Percentiles rank a stretch among this genome's conserved stretches.
phyloP scores from a whole-genome alignment of 1,139 yeast species.

The Diutina scorzettiae region DNA sequence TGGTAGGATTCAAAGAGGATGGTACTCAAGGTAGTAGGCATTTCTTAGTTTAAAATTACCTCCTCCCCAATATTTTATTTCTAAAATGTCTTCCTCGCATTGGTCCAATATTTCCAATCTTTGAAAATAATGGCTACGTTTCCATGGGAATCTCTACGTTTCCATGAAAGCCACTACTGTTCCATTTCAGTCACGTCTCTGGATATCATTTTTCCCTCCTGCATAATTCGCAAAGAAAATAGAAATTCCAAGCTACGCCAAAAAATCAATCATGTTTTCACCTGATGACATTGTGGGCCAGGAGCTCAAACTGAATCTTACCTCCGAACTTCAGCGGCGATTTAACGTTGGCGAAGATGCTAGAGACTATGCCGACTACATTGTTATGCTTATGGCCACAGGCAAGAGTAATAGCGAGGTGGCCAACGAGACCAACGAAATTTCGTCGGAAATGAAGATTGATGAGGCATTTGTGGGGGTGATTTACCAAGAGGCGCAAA shows the following conservation, averaged over 20 bases:
- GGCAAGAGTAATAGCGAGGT: conserved; percentile 57
- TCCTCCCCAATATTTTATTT: too few relatives aligned
- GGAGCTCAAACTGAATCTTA: conserved; percentile 3
- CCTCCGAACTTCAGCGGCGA: not conserved
- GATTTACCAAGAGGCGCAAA: conserved; percentile 45
- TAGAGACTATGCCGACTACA: conserved; percentile 69
- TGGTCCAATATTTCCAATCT: too few relatives aligned
- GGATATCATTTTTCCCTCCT: too few relatives aligned
- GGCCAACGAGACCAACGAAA: conserved; percentile 47
- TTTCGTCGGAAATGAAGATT: conserved; percentile 51
- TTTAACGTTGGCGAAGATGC: conserved; percentile 41
- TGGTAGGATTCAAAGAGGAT: not conserved
- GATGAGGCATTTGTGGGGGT: conserved; percentile 35
- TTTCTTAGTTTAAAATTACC: too few relatives aligned
- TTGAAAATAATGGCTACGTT: too few relatives aligned
- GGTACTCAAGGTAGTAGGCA: not conserved
- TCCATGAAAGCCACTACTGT: too few relatives aligned
- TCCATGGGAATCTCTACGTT: too few relatives aligned
- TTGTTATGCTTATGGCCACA: conserved; percentile 61
- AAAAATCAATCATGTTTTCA: conserved; percentile 5
- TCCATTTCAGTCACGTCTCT: too few relatives aligned
- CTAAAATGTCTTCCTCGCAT: too few relatives aligned
- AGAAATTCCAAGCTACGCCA: too few relatives aligned
- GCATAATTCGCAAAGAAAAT: too few relatives aligned
- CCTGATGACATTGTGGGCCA: conserved; percentile 5